Base-by-base conservation (phyloP, 1,284 basidiomycete genomes). In the Leccinum pallidistipes region DNA sequence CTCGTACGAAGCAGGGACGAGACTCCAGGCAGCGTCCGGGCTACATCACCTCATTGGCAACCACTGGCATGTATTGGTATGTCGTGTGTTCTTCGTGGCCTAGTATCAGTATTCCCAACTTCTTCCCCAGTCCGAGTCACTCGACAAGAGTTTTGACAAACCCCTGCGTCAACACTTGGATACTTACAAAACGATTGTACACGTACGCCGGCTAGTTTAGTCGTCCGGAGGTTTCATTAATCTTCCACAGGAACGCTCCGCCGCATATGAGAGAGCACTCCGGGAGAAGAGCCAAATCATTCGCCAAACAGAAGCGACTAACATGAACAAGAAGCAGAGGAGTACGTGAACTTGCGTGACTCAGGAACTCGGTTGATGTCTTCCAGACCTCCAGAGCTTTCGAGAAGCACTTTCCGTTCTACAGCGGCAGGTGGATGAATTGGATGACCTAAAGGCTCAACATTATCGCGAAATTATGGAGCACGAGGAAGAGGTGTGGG, bases 401-500 rank as follows among this genome's bases (percentile, higher is more conserved):
- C 83, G 94, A 62, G 86, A 90, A 76, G 92, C 94, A n/a, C 78
- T 96, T 34, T 76, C 83, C 29, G 83, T 95, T 18, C 78, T 98
- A 40, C 95, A 98, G 70, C 82, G 86, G 45, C 94, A 97, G 75
- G 94, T 98, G 0, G 91, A 95, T 68, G 92, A 92, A 59, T 80
- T 95, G 16, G 93, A 95, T 73, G 86, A 87, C 64, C 78, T 94
- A 64, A 95, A 94, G 71, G 83, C 78, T 3, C 81, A 84, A 10
- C 92, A 95, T 76, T 95, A 95, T 72, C 84, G 86, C 65, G 91
- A 96, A 67, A 95, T 97, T 58, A 79, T 96, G 58, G 92, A 94
- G 61, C 93, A 94, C 66, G 95, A 98, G 77, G 93, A 97, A 69
- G 89, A 95, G 77, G 87, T 94, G 6, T 98, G 96, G 96, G 87